Percentiles rank a stretch among this genome's conserved stretches.
Evolutionary conservation across 2,329 filamentous ascomycete genomes (phyloP).

Genomic region (Hypoxylon sp.): DNA sequence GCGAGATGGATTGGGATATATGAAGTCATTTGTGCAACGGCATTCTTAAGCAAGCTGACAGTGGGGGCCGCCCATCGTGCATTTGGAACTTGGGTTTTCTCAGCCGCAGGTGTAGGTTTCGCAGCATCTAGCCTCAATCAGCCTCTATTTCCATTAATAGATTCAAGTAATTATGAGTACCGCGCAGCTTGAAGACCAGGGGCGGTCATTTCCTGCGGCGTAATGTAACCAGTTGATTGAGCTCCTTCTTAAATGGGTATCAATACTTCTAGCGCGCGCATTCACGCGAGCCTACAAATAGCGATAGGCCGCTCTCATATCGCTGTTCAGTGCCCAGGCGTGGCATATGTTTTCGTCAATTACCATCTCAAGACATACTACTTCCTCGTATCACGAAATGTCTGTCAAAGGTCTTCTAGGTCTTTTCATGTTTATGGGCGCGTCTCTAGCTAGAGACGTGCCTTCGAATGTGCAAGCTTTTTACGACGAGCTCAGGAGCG

Average conservation of each 20-base stretch:
- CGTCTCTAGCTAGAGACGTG: conserved; percentile 45
- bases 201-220: conserved; percentile 3
- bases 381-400: conserved; percentile 30
- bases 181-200: not conserved
- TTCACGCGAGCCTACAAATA: conserved; percentile 26
- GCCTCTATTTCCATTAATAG: conserved; percentile 34
- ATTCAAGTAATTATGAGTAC: not conserved
- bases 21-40: not conserved
- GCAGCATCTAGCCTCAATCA: conserved; percentile 25
- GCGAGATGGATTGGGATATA: not conserved
- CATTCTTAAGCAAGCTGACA: not conserved
- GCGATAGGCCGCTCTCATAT: not conserved
- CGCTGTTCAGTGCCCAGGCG: not conserved
- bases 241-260: conserved; percentile 29
- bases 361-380: not conserved
- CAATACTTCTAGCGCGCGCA: conserved; percentile 3
- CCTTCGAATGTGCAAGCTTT: conserved; percentile 57
- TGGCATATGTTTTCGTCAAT: not conserved
- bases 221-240: conserved; percentile 15
- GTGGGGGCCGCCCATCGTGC: conserved; percentile 1
- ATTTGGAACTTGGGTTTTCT: conserved; percentile 1
- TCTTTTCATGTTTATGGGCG: conserved; percentile 35
- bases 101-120: conserved; percentile 30
- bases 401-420: conserved; percentile 37
- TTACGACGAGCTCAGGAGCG: conserved; percentile 55